phyloP scores from a whole-genome alignment of 176 grass and related monocot species.

The Canna indica region DNA sequence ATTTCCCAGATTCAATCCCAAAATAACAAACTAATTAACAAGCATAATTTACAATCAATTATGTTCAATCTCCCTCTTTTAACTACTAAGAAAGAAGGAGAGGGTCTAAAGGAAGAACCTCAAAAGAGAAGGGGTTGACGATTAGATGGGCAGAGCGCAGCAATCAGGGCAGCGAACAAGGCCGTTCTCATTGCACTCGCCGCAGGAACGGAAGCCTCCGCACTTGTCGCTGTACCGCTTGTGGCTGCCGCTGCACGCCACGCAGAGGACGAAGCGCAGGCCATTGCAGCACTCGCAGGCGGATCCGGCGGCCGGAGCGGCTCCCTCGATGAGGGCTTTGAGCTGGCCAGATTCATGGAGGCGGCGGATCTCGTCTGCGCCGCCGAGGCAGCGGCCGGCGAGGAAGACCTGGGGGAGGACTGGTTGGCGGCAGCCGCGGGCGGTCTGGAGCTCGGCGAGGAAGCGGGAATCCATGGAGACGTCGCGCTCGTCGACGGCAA shows the following conservation, averaged over 20 bases:
- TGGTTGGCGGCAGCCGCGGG: constrained; percentile 27
- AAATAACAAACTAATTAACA: too few relatives aligned
- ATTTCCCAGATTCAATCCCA: too few relatives aligned
- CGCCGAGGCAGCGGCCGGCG: constrained; percentile 45
- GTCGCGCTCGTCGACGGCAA: constrained; percentile 48
- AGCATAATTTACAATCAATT: neutral
- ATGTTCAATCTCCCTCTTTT: neutral
- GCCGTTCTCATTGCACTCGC: constrained; percentile 6
- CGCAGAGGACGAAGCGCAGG: constrained; percentile 54
- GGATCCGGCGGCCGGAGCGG: constrained; percentile 7
- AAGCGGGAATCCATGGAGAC: constrained; percentile 58
- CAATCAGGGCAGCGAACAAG: constrained; percentile 21
- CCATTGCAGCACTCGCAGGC: constrained; percentile 31
- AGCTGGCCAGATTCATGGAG: constrained; percentile 70
- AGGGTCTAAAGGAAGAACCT: neutral
- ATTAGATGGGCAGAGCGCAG: constrained; percentile 30
- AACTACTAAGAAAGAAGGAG: neutral
- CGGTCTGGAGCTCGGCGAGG: constrained; percentile 35
- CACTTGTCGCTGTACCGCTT: constrained; percentile 55
- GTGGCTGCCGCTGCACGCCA: constrained; percentile 53
- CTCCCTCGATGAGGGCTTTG: constrained; percentile 38
- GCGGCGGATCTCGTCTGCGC: constrained; percentile 52
- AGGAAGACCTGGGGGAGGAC: constrained; percentile 71
- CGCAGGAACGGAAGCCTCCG: constrained; percentile 50
- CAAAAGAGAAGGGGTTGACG: constrained; percentile 15